Evolutionary conservation across 768 basidiomycete species (phyloP).

Genomic region (Rhizopogon rudus): DNA sequence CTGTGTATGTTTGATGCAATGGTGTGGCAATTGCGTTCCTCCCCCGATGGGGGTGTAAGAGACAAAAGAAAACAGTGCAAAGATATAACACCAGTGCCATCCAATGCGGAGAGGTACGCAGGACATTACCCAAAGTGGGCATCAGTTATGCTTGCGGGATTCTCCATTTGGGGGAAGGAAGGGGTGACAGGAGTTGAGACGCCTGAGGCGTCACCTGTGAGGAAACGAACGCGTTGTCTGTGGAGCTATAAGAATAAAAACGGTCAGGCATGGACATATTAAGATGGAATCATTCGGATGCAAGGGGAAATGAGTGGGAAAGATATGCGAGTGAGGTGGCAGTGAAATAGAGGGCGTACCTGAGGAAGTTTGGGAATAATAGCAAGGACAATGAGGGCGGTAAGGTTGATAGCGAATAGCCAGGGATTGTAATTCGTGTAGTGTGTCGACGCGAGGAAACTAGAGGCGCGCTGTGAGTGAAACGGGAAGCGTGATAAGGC

Average conservation of each 20-base stretch:
- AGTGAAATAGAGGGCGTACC: slow-evolving; percentile 37
- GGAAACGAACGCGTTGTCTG: slow-evolving; percentile 76
- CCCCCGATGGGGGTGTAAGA: not conserved
- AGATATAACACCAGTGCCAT: not conserved
- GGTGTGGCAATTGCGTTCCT: not conserved
- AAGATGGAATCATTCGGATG: slow-evolving; percentile 1
- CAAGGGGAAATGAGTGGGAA: slow-evolving; percentile 11
- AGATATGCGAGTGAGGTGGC: slow-evolving; percentile 3
- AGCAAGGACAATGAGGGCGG: slow-evolving; percentile 68
- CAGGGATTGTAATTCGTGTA: slow-evolving; percentile 97
- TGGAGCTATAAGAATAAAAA: slow-evolving; percentile 50
- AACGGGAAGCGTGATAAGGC: not conserved
- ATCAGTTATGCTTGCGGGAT: slow-evolving; percentile 39
- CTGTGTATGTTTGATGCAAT: not conserved
- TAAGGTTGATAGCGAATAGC: slow-evolving; percentile 87
- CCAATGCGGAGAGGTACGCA: not conserved
- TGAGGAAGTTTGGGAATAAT: slow-evolving; percentile 96
- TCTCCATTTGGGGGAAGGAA: slow-evolving; percentile 51
- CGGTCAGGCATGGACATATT: not conserved
- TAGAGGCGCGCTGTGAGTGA: slow-evolving; percentile 24
- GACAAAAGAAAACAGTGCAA: not conserved
- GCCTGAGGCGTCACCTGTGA: slow-evolving; percentile 61
- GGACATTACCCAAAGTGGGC: slow-evolving; percentile 35
- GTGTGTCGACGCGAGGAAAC: slow-evolving; percentile 95
- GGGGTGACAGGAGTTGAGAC: slow-evolving; percentile 62